Percentiles rank a stretch among this genome's conserved stretches.
Conservation (phyloP, 441 rosid species). For the Flueggea neowawraea region DNA sequence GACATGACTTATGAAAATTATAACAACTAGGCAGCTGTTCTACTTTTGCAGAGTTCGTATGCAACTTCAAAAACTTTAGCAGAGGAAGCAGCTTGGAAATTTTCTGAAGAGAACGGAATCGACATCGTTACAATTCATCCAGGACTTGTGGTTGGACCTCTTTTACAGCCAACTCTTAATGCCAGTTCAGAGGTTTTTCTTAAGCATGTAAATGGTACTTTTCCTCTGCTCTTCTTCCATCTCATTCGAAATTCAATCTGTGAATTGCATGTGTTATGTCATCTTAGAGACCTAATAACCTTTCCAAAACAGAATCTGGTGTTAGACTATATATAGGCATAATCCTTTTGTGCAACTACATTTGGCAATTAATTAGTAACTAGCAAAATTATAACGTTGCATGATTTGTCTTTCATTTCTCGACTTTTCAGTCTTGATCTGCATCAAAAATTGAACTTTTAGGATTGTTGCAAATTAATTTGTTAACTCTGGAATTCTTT, state of each 20-base stretch:
- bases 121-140: conserved; percentile 70
- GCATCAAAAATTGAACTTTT: too few species aligned
- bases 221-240: neutral
- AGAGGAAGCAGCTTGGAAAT: conserved; percentile 70
- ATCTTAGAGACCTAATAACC: neutral
- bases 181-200: conserved; percentile 32
- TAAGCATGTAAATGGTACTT: conserved; percentile 41
- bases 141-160: conserved; percentile 63
- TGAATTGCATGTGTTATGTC: neutral
- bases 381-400: too few species aligned
- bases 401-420: too few species aligned
- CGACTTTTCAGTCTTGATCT: too few species aligned
- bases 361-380: too few species aligned
- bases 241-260: too few species aligned
- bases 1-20: too few species aligned
- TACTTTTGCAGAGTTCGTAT: conserved; percentile 62
- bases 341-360: too few species aligned
- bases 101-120: conserved; percentile 58
- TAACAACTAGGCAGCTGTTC: too few species aligned
- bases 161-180: conserved; percentile 52
- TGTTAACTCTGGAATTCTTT: neutral
- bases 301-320: neutral
- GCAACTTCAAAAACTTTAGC: conserved; percentile 69
- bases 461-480: too few species aligned
- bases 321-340: too few species aligned